Evolutionary conservation across 306 rosid species (phyloP).

Genomic region (Cucurbita ficifolia): DNA sequence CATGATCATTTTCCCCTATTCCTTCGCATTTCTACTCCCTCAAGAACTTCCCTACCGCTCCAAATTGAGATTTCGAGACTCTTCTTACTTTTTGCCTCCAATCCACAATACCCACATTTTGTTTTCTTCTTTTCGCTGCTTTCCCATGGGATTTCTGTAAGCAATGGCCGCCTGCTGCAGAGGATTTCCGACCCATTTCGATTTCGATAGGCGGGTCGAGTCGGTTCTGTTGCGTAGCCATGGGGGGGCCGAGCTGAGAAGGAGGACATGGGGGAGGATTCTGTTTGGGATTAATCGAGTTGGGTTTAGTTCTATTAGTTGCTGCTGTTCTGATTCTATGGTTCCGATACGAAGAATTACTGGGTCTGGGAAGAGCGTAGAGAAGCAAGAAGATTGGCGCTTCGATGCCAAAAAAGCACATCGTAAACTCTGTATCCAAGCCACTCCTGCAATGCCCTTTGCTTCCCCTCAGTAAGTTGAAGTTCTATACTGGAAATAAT

Average conservation of each 20-base stretch:
- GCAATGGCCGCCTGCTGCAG: conserved; percentile 60
- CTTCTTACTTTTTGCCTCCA: not conserved
- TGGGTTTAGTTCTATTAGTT: conserved; percentile 18
- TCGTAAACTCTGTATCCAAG: conserved; percentile 44
- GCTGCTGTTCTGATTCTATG: conserved; percentile 53
- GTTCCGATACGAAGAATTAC: conserved; percentile 47
- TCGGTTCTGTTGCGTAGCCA: conserved; percentile 7
- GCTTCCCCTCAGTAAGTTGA: conserved; percentile 53
- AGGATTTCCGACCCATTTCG: conserved; percentile 45
- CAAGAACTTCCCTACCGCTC: not conserved
- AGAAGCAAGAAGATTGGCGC: conserved; percentile 47
- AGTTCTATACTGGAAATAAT: not conserved
- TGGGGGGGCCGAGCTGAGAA: conserved; percentile 15
- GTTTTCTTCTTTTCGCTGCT: not conserved
- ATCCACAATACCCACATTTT: not conserved
- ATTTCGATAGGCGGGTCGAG: conserved; percentile 27
- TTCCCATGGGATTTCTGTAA: conserved; percentile 22
- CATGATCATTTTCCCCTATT: not conserved
- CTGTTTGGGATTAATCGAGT: conserved; percentile 16
- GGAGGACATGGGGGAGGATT: conserved; percentile 22
- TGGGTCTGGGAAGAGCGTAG: conserved; percentile 26
- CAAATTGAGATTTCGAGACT: not conserved
- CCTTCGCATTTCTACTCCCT: not conserved
- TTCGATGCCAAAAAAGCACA: conserved; percentile 40
- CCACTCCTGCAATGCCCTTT: conserved; percentile 68